Base-by-base conservation (phyloP, 768 basidiomycete species). In the Tremella yokohamensis region DNA sequence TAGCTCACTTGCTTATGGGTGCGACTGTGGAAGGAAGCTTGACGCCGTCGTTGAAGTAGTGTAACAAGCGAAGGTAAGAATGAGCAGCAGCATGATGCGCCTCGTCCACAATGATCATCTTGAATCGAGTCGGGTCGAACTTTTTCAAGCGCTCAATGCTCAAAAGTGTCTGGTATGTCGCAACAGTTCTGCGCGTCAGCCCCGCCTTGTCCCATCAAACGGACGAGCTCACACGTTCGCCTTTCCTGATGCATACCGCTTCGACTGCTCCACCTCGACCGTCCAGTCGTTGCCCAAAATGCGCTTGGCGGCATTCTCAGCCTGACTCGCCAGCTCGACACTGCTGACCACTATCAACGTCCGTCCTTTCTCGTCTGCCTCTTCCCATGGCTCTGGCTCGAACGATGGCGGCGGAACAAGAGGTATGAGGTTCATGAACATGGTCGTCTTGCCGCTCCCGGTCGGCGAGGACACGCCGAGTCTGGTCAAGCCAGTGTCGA, bases 251-350 rank as follows among this genome's bases (percentile, higher is more conserved):
- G 91, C 90, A 44, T 78, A 81, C 62, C 90, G 82, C 16, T 72
- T 65, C 2, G 90, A 90, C 76, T 98, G 94, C 76, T 98, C 94
- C 50, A 98, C 88, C 77, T 98, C 93, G 1, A 97, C 86, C 11
- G 77, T 81, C 84, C 88, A 86, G 3, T 83, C 76, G 1, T 90
- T 87, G 24, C 64, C 64, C 68, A 85, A 85, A 29, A 88, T 74
- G 24, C 78, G 76, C 58, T 79, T 73, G 8, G 88, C 87, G 64
- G 90, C 88, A 18, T 79, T 78, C 12, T 89, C 88, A 4, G 92
- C 86, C 74, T 98, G 94, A 40, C 82, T 81, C 2, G 91, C 94
- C 24, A 97, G 84, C 74, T 97, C 92, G 20, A 69, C 65, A 47
- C 65, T 89, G 64, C 90, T 91, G 38, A 97, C 92, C 25, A 98